Base-by-base conservation (phyloP, 805 yeast species). In the Debaryomyces castellii region DNA sequence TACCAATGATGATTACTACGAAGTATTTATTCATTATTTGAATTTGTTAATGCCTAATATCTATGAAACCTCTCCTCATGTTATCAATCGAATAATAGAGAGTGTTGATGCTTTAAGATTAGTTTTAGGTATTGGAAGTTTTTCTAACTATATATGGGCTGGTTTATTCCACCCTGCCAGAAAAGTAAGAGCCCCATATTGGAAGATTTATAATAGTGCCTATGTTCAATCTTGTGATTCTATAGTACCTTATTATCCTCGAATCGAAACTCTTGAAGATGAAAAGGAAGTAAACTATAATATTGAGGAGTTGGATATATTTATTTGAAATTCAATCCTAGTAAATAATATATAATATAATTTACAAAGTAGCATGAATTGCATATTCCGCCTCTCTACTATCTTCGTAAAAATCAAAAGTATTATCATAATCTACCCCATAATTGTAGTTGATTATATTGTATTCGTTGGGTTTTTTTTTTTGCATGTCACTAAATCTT, bases 31-130 rank as follows among this genome's bases (percentile, higher is more conserved):
- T 9, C 97, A 94, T 62, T 78, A 83, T 47, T 68, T 94, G 58
- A 89, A 94, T 60, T 71, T 91, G 41, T 64, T 94, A 17, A 67
- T 90, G 65, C 99, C 99, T 1, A 94, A 94, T 61, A 73, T 94
- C 2, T 90, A 81, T 60, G 99, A 92, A 63, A 87, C 96, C 0
- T 90, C 97, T 0, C 98, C 98, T 0, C 99, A 94, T 64, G 97
- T 91, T 11, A 90, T 91, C 46, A 76, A 72, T 8, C 79, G 98
- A 52, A 82, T 94, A 1, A 51, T 87, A 39, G 97, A 89, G 45
- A 86, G 91, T 44, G 71, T 94, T 22, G 90, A 87, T 48, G 85
- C 88, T 1, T 60, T 89, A 22, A 71, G 92, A 28, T 69, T 76
- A 39, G 85, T 85, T 0, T 62, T 91, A 11, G 99, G 99, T 0